phyloP scores from a whole-genome alignment of 176 grass and related monocot species.

The Oryza brachyantha region DNA sequence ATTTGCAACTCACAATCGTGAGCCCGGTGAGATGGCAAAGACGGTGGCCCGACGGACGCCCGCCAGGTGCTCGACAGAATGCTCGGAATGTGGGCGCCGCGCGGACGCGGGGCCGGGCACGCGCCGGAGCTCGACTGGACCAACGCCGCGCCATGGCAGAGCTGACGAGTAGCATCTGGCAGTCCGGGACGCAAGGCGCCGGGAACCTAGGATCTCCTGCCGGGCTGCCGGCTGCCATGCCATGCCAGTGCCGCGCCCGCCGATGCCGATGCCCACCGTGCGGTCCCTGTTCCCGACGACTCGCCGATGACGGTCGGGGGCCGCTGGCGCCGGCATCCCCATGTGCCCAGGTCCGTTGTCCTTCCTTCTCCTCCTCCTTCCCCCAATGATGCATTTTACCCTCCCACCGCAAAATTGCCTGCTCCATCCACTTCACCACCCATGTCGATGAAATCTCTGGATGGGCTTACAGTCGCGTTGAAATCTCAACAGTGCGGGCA shows the following conservation, averaged over 20 bases:
- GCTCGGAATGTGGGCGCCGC: background rate
- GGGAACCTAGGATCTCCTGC: slow-evolving; percentile 8
- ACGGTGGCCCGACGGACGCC: too few relatives aligned
- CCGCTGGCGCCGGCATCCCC: background rate
- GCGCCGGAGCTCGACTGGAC: background rate
- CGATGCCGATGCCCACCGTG: background rate
- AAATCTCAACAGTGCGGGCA: slow-evolving; percentile 9
- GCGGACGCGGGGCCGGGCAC: too few relatives aligned
- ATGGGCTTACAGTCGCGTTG: slow-evolving; percentile 21
- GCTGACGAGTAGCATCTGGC: too few relatives aligned
- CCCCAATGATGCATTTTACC: background rate
- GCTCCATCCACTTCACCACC: background rate
- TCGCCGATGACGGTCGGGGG: background rate
- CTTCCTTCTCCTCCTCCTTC: background rate
- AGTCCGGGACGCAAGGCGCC: background rate
- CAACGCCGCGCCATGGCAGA: background rate
- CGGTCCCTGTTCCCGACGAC: slow-evolving; percentile 1
- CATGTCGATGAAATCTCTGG: slow-evolving; percentile 18
- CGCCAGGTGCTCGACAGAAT: slow-evolving; percentile 13
- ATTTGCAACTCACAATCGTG: too few relatives aligned
- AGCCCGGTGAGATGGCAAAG: too few relatives aligned
- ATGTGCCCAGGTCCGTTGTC: slow-evolving; percentile 9
- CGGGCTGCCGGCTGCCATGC: background rate
- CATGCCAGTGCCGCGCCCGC: background rate
- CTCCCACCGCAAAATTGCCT: background rate